A percentile compares a stretch with the other conserved stretches of the same genome.
These are phyloP conservation scores for Erythrophleum ivorense DNA, from an alignment of 331 rosid genomes.

Conservation along the genomic window DNA sequence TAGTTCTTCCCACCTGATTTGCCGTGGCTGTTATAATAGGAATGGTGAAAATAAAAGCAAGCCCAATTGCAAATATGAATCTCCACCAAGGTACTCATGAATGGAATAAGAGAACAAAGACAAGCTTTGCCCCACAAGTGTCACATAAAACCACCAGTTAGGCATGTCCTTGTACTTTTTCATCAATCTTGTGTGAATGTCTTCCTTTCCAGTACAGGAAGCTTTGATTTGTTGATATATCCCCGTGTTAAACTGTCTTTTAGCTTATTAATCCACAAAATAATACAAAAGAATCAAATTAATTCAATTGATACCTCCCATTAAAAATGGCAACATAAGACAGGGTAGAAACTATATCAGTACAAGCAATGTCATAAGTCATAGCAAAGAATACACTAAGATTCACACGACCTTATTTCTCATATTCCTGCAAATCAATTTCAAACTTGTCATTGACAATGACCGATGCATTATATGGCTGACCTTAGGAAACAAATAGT, in stretches of 20 bases:
- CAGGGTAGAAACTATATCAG: conserved; percentile 64
- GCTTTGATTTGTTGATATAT: conserved; percentile 37
- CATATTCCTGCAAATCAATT: conserved; percentile 55
- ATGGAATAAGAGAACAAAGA: conserved; percentile 60
- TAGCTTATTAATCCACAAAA: not conserved
- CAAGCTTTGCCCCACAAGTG: conserved; percentile 47
- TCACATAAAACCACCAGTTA: conserved; percentile 68
- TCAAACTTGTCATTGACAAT: conserved; percentile 69
- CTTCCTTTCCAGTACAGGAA: conserved; percentile 57
- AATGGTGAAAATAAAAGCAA: conserved; percentile 48
- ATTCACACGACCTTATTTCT: conserved; percentile 60
- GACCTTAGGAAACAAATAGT: conserved; percentile 58
- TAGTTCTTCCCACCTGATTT: conserved; percentile 39
- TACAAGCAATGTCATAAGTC: conserved; percentile 72
- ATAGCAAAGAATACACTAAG: conserved; percentile 67
- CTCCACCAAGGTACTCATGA: conserved; percentile 89
- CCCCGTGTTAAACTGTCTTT: conserved; percentile 3
- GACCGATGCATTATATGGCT: conserved; percentile 50
- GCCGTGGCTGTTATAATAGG: conserved; percentile 51
- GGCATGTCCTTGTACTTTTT: conserved; percentile 73
- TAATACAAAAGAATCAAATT: not conserved
- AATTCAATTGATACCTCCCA: conserved; percentile 56
- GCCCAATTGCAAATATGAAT: conserved; percentile 67
- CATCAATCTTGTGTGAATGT: conserved; percentile 83
- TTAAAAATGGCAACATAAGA: conserved; percentile 73